phyloP scores from a whole-genome alignment of 805 yeast species.

The Nakazawaea ernobii region DNA sequence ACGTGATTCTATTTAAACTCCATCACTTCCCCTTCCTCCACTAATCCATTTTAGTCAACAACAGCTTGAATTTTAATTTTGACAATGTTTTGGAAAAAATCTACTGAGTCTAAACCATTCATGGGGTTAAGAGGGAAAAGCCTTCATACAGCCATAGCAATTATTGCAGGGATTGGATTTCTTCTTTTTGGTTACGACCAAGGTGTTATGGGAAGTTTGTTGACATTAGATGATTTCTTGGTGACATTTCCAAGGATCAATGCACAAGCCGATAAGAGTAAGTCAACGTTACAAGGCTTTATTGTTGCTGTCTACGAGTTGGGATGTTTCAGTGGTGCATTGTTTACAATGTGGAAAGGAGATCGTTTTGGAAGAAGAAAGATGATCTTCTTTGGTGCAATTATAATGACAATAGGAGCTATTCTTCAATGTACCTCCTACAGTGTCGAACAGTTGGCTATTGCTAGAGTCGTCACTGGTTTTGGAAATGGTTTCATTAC shows the following conservation, averaged over 20 bases:
- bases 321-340: conserved; percentile 41
- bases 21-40: too few species aligned
- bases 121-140: conserved; percentile 16
- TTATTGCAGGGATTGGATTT: conserved; percentile 27
- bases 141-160: conserved; percentile 14
- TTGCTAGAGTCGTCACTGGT: conserved; percentile 39
- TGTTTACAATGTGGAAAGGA: conserved; percentile 33
- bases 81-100: neutral
- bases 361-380: conserved; percentile 36
- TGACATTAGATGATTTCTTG: conserved; percentile 19
- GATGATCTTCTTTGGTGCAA: conserved; percentile 29
- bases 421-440: conserved; percentile 27
- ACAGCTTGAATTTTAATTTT: too few species aligned
- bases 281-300: conserved; percentile 41
- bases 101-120: neutral
- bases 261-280: conserved; percentile 24
- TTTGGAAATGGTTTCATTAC: conserved; percentile 40
- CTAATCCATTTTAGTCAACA: too few species aligned
- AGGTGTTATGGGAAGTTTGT: conserved; percentile 40
- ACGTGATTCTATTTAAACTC: too few species aligned
- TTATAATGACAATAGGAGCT: conserved; percentile 32
- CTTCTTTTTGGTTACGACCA: conserved; percentile 46
- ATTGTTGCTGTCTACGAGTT: conserved; percentile 41
- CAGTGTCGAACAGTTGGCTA: conserved; percentile 37
- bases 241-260: conserved; percentile 21